phyloP scores from a whole-genome alignment of 805 yeast genomes.

The Phaffomyces opuntiae region DNA sequence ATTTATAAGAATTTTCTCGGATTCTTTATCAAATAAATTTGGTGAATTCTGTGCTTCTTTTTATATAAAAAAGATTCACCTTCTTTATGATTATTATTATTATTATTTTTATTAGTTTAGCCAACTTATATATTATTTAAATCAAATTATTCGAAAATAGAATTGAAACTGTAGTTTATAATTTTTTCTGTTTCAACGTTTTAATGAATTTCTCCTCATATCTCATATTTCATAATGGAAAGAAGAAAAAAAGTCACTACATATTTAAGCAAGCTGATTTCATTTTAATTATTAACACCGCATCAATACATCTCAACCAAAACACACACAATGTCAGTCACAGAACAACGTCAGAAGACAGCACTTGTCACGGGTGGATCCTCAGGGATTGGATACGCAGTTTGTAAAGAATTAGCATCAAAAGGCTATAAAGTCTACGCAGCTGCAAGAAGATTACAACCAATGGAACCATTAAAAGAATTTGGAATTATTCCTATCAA shows the following conservation, averaged over 20 bases:
- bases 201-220: no score
- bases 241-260: no score
- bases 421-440: constrained; percentile 61
- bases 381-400: constrained; percentile 47
- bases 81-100: not conserved
- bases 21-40: not conserved
- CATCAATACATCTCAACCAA: no score
- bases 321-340: not conserved
- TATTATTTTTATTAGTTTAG: not conserved
- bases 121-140: constrained; percentile 1
- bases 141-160: not conserved
- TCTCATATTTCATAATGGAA: no score
- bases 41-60: not conserved
- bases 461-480: constrained; percentile 44
- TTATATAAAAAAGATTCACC: not conserved
- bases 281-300: not conserved
- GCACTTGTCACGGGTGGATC: constrained; percentile 51
- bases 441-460: constrained; percentile 60
- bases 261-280: not conserved
- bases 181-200: no score
- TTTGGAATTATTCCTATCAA: constrained; percentile 36
- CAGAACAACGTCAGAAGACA: constrained; percentile 15
- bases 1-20: not conserved
- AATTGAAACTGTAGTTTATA: not conserved
- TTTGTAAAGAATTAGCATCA: constrained; percentile 41